Conservation (phyloP, 805 yeast genomes). For the Groenewaldozyma tartarivorans region DNA sequence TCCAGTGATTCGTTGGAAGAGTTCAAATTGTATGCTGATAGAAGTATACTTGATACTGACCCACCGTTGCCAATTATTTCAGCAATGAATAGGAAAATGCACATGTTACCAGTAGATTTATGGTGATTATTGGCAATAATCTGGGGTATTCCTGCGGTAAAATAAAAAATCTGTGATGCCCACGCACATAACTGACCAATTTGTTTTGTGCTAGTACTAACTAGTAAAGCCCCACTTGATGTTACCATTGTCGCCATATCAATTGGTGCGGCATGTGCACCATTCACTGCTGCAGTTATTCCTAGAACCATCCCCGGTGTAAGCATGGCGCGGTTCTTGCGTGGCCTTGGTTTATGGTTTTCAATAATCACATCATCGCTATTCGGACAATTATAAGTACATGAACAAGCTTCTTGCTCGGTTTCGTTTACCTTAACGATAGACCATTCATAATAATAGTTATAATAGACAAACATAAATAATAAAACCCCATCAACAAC, state of each 20-base stretch:
- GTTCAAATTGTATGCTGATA: slow-evolving; percentile 17
- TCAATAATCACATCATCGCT: not conserved
- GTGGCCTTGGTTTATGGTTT: not conserved
- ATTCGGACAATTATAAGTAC: not conserved
- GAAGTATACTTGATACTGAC: slow-evolving; percentile 21
- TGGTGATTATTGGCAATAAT: slow-evolving; percentile 28
- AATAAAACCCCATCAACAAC: slow-evolving; percentile 18
- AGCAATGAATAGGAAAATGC: slow-evolving; percentile 22
- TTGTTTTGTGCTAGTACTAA: too few relatives aligned
- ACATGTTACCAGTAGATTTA: slow-evolving; percentile 34
- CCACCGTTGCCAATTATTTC: slow-evolving; percentile 21
- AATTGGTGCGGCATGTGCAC: slow-evolving; percentile 5
- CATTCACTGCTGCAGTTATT: slow-evolving; percentile 1
- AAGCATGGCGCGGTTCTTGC: not conserved
- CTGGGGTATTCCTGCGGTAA: slow-evolving; percentile 31
- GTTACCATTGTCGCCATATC: not conserved
- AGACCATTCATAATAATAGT: slow-evolving; percentile 1
- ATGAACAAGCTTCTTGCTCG: not conserved
- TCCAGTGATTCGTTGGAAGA: slow-evolving; percentile 12
- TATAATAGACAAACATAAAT: slow-evolving; percentile 21
- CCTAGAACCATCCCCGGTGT: slow-evolving; percentile 1
- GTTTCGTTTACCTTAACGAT: not conserved
- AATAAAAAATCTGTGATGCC: slow-evolving; percentile 14
- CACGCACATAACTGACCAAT: not conserved
- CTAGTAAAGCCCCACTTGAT: not conserved